Base-by-base conservation (phyloP, 345 rosid species). In the Erysimum cheiranthoides region DNA sequence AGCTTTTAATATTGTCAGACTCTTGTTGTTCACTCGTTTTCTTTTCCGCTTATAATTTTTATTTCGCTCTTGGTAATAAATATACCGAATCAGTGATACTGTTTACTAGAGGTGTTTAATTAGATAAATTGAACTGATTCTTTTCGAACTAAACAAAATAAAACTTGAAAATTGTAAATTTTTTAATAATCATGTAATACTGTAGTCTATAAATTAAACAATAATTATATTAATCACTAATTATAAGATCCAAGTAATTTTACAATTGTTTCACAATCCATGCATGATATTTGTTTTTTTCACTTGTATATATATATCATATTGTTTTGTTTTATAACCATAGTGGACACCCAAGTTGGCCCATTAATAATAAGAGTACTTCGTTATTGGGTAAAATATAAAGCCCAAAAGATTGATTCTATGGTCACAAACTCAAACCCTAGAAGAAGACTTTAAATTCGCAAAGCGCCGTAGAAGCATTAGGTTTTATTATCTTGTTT, bases 391-490 rank as follows among this genome's bases (percentile, higher is more conserved):
- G 42, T 35, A n/a, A n/a, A 10, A 34, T 8, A 0, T 1, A 14
- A 75, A 69, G 79, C 79, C 79, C 79, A 60, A 18, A 31, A 14
- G 1, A 0, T 36, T 11, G 8, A 5, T 66, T 25, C 28, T 0
- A 32, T 49, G 9, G 18, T 59, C 53, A 2, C 3, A 56, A 66
- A 17, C 69, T 31, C 51, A 70, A 76, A 68, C 80, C 79, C 75
- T 76, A 76, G 49, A 69, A 4, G 35, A 1, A 2, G 50, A 43
- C 42, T 61, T 76, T 76, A 76, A 61, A 69, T 54, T 2, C 9
- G 52, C 12, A 40, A 62, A 62, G 70, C 80, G 80, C 74, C 79
- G 74, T 68, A 43, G 36, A 1, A 18, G 35, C 3, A 4, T 64
- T 56, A 68, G 75, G 69, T 61, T 51, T 10, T 11, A 28, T 10